phyloP scores from a whole-genome alignment of 208 protist genomes.

The Trypanosoma mega region DNA sequence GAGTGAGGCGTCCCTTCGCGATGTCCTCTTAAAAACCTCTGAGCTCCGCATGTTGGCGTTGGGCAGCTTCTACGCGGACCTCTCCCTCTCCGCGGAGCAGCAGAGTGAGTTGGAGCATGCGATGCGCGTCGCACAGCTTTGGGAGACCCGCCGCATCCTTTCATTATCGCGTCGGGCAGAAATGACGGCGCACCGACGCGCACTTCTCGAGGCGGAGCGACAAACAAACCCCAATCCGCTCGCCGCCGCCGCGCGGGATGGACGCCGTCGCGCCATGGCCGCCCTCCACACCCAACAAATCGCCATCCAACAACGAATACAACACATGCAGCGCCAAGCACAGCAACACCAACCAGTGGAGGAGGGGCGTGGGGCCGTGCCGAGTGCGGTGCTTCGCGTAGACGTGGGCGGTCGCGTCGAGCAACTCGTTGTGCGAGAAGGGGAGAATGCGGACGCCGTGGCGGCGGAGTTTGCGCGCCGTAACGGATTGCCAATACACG shows the following conservation, averaged over 20 bases:
- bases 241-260: background rate
- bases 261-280: background rate
- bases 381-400: constrained; percentile 6
- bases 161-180: constrained; percentile 11
- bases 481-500: constrained; percentile 9
- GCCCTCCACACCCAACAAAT: background rate
- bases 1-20: background rate
- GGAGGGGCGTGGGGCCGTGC: background rate
- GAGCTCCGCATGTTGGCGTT: constrained; percentile 17
- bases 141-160: constrained; percentile 6
- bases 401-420: constrained; percentile 1
- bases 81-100: constrained; percentile 9
- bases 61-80: constrained; percentile 13
- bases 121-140: constrained; percentile 12
- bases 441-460: constrained; percentile 7
- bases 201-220: constrained; percentile 1
- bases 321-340: background rate
- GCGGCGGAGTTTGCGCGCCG: constrained; percentile 10
- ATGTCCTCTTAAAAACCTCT: constrained; percentile 1
- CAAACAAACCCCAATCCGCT: background rate
- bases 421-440: background rate
- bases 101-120: background rate
- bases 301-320: background rate
- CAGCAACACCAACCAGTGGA: background rate
- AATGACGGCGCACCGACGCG: constrained; percentile 3